A percentile compares a stretch with the other conserved stretches of the same genome.
These are phyloP conservation scores for Mortierella sp. DNA, from an alignment of 371 early-diverging fungal species.

Conservation along the genomic window DNA sequence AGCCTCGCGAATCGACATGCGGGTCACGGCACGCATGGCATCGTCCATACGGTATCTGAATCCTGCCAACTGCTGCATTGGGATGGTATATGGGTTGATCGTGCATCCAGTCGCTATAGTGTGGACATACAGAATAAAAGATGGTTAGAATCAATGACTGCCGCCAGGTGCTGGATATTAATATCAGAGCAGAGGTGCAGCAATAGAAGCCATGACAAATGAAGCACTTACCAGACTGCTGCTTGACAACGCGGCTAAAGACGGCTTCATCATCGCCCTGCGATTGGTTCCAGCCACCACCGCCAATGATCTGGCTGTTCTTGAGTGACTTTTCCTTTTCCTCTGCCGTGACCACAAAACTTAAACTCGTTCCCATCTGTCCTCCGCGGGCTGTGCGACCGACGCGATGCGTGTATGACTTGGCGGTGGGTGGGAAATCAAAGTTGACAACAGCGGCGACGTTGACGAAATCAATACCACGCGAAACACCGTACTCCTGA, in stretches of 20 bases:
- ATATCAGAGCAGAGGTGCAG: neutral
- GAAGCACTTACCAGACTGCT: constrained; percentile 65
- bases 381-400: constrained; percentile 98
- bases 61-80: constrained; percentile 90
- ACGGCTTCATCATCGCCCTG: constrained; percentile 72
- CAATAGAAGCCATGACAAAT: neutral
- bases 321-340: constrained; percentile 59
- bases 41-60: constrained; percentile 94
- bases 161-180: neutral
- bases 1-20: constrained; percentile 86
- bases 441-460: constrained; percentile 98
- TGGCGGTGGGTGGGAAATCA: constrained; percentile 94
- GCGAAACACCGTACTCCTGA: constrained; percentile 95
- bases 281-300: constrained; percentile 40
- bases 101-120: constrained; percentile 64
- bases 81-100: constrained; percentile 86
- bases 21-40: constrained; percentile 87
- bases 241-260: constrained; percentile 80
- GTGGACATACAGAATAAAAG: neutral
- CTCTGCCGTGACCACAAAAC: constrained; percentile 81
- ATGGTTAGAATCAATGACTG: neutral
- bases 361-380: constrained; percentile 89
- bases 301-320: constrained; percentile 43
- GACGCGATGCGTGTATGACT: constrained; percentile 95
- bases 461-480: constrained; percentile 97